A percentile compares a stretch with the other conserved stretches of the same genome.
These are phyloP conservation scores for Marsdenia floribunda DNA, from an alignment of 257 asterid species.

Conservation along the genomic window DNA sequence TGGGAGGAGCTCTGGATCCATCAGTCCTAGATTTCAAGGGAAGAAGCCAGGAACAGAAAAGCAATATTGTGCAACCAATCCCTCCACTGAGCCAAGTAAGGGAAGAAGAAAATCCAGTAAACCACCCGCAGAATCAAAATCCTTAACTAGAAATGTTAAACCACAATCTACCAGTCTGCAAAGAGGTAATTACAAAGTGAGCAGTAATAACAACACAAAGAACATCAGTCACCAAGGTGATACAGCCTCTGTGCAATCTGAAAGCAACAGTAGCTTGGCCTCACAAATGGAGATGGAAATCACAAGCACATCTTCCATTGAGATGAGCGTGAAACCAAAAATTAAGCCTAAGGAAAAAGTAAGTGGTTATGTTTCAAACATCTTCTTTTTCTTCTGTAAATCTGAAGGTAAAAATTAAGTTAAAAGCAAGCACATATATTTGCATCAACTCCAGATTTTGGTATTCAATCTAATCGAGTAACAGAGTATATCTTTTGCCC, in stretches of 20 bases:
- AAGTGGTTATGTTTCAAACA: constrained; percentile 12
- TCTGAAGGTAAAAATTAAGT: constrained; percentile 29
- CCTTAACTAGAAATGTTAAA: constrained; percentile 32
- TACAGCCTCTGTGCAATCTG: constrained; percentile 65
- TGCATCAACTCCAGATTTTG: neutral
- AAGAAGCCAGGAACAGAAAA: constrained; percentile 28
- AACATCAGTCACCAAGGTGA: constrained; percentile 56
- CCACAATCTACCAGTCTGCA: constrained; percentile 36
- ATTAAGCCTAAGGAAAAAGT: constrained; percentile 35
- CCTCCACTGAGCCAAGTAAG: constrained; percentile 35
- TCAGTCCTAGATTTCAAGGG: constrained; percentile 53
- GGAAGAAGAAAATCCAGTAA: constrained; percentile 31
- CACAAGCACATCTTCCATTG: constrained; percentile 35
- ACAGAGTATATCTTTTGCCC: constrained; percentile 4
- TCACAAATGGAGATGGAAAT: constrained; percentile 62
- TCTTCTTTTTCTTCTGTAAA: constrained; percentile 7
- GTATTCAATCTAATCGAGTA: neutral
- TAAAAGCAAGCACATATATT: constrained; percentile 22
- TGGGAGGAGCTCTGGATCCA: constrained; percentile 40
- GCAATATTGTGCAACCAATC: constrained; percentile 31
- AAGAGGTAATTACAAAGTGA: constrained; percentile 38
- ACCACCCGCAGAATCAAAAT: constrained; percentile 32
- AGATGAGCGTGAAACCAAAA: constrained; percentile 30
- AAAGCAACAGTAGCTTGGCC: constrained; percentile 56
- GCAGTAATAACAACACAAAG: constrained; percentile 47